Conservation (phyloP, 148 eudicot genomes). For the Silene latifolia region DNA sequence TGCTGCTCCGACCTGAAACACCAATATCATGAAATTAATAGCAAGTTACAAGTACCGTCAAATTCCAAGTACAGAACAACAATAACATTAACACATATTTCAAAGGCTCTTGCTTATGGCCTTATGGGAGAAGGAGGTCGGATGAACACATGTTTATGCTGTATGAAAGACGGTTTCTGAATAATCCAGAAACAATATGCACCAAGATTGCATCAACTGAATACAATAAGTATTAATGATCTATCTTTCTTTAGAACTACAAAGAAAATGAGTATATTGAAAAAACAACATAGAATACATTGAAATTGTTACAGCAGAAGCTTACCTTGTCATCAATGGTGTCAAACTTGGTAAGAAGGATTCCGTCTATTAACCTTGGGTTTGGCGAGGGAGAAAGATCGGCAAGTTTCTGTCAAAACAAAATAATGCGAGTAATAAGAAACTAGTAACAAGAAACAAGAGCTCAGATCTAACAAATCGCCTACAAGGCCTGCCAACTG, state of each 20-base stretch:
- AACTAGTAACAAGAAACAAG: not conserved
- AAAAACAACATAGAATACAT: not conserved
- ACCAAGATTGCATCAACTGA: not conserved
- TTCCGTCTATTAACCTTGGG: slow-evolving; percentile 93
- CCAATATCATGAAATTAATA: not conserved
- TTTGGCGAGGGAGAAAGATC: slow-evolving; percentile 75
- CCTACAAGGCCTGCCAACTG: slow-evolving; percentile 8
- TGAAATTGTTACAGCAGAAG: not conserved
- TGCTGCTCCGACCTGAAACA: slow-evolving; percentile 85
- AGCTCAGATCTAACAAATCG: not conserved
- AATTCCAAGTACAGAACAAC: not conserved
- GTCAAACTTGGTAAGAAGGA: slow-evolving; percentile 96
- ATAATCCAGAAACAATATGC: not conserved
- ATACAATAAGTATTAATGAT: not conserved
- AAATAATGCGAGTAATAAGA: slow-evolving; percentile 10
- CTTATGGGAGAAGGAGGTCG: not conserved
- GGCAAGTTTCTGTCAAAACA: slow-evolving; percentile 67
- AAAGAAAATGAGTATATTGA: not conserved
- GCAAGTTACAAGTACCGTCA: not conserved
- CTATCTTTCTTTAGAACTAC: not conserved
- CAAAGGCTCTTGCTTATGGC: not conserved
- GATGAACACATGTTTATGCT: not conserved
- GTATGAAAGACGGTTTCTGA: not conserved
- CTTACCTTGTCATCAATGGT: slow-evolving; percentile 93
- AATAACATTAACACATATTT: not conserved